Conservation (phyloP, 2,329 filamentous ascomycete species). For the Xylaria sp. region DNA sequence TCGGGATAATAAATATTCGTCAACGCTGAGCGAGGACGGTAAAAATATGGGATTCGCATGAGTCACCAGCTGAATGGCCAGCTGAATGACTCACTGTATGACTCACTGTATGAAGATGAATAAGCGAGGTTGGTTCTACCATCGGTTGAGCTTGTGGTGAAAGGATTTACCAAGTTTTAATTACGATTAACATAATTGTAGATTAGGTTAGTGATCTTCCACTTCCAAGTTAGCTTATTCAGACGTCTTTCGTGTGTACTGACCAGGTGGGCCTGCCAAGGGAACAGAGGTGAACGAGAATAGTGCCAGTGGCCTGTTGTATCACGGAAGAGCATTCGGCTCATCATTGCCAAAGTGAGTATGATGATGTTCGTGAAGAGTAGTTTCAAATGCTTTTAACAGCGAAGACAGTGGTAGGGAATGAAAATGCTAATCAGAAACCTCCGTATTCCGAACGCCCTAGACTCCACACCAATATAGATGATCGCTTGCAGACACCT, state of each 20-base stretch:
- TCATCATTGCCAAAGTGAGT: no score
- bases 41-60: not conserved
- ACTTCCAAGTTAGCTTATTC: no score
- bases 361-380: not conserved
- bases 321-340: no score
- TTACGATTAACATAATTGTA: no score
- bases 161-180: no score
- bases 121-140: not conserved
- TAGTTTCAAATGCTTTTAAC: not conserved
- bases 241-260: no score
- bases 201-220: no score
- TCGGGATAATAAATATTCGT: no score
- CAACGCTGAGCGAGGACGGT: not conserved
- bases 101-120: not conserved
- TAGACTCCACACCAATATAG: conserved; percentile 17
- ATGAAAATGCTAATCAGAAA: conserved; percentile 8
- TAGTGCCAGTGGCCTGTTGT: no score
- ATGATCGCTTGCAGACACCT: not conserved
- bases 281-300: no score
- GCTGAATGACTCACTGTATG: not conserved
- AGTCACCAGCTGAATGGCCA: not conserved
- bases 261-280: no score
- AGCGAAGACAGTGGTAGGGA: no score
- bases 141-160: not conserved
- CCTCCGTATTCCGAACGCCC: conserved; percentile 2